Base-by-base conservation (phyloP, 2,329 filamentous ascomycete species). In the Teratosphaeria nubilosa region DNA sequence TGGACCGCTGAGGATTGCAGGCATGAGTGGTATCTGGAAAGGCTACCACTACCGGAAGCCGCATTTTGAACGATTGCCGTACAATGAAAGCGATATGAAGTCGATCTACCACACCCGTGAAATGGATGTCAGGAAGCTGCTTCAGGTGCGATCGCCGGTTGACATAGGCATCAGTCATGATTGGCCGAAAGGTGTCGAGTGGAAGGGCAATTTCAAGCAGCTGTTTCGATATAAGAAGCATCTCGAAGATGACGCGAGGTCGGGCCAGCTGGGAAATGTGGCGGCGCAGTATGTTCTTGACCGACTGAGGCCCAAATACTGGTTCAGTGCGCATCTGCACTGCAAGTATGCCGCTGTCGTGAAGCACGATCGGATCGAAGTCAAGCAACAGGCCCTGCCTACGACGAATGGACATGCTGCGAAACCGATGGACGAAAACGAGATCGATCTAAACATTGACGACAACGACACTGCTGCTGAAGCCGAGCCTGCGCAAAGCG, bases 11-110 rank as follows among this genome's bases (percentile, higher is more conserved):
- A 85, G 94, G 24, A 95, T 99, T 61, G 89, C 90, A 37, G 92
- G 87, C 5, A 78, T 97, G 71, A 94, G 90, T 56, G 94, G 94
- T 5, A 99, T 99, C 63, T 99, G 90, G 88, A 96, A 96, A 72
- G 87, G 86, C 1, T 87, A 86, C 67, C 87, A 96, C 74, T 99
- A 95, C 74, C 82, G 83, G 61, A 91, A 88, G 71, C 78, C 86
- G 10, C 92, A 97, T 69, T 82, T 84, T 63, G 94, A 99, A 75
- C 82, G 91, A 16, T 76, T 99, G 3, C 94, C 94, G 0, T 97
- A 96, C 72, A 88, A 82, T 65, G 70, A 77, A 22, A 83, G 86
- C 62, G 90, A 96, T 56, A 75, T 95, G 60, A 87, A 84, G 70
- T 87, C 83, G 56, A 88, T 95, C 66, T 97, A 96, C 68, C 92